Evolutionary conservation across 345 rosid species (phyloP).

Genomic region (Moricandia arvensis): DNA sequence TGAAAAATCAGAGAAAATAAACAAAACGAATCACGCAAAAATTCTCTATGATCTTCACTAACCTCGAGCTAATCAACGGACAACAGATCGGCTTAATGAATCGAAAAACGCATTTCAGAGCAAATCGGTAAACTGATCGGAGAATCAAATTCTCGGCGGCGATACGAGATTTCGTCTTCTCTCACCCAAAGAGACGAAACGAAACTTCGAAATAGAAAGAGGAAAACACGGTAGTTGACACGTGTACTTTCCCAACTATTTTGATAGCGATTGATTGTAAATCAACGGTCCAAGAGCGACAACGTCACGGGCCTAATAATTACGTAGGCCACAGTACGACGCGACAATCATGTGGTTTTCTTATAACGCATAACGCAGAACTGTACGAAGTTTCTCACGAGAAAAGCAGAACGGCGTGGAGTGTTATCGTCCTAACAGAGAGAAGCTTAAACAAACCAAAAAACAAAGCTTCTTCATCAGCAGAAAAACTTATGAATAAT

Average conservation of each 20-base stretch:
- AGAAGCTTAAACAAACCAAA: background rate
- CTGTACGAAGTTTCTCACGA: conserved; percentile 2
- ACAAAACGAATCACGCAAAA: background rate
- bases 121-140: conserved; percentile 1
- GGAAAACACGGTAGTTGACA: conserved; percentile 13
- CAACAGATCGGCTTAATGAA: background rate
- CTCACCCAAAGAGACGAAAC: background rate
- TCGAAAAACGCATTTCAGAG: background rate
- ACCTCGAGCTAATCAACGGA: background rate
- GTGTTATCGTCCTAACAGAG: background rate
- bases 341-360: conserved; percentile 5
- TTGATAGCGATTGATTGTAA: conserved; percentile 30
- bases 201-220: conserved; percentile 2
- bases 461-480: background rate
- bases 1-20: too few species aligned
- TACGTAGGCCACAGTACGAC: background rate
- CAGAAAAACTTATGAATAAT: conserved; percentile 18
- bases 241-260: conserved; percentile 21
- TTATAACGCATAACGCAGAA: background rate
- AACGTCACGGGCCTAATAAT: conserved; percentile 12
- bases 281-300: conserved; percentile 23
- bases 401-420: background rate
- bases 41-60: background rate
- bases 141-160: background rate
- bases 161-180: conserved; percentile 12